Conservation (phyloP, 2,329 filamentous ascomycete genomes). For the Fusarium transvaalense region DNA sequence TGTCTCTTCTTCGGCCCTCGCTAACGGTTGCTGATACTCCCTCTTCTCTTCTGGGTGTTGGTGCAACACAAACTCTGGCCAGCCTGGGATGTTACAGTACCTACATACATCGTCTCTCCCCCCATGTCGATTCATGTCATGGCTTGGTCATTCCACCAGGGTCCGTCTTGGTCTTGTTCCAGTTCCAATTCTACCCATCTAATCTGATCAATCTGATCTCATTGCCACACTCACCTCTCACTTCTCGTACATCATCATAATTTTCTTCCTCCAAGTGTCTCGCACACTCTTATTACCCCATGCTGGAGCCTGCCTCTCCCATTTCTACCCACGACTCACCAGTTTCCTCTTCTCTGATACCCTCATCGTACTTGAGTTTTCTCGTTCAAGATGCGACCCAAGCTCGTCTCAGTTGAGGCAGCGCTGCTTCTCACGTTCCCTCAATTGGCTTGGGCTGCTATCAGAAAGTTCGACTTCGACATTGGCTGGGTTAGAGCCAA, state of each 20-base stretch:
- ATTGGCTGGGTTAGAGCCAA: constrained; percentile 78
- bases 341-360: neutral
- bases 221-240: constrained; percentile 3
- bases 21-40: constrained; percentile 1
- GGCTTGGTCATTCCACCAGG: constrained; percentile 25
- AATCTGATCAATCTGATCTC: constrained; percentile 29
- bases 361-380: neutral
- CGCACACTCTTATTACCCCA: constrained; percentile 14
- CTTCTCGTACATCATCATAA: neutral
- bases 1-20: constrained; percentile 17
- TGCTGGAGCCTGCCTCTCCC: constrained; percentile 1
- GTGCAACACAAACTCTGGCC: constrained; percentile 15
- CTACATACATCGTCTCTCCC: constrained; percentile 4
- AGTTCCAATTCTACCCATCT: constrained; percentile 19
- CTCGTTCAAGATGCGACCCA: constrained; percentile 38
- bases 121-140: constrained; percentile 7
- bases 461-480: constrained; percentile 73
- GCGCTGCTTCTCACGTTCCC: constrained; percentile 38
- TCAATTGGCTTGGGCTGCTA: constrained; percentile 52
- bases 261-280: neutral
- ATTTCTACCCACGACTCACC: too few species aligned
- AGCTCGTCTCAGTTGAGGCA: constrained; percentile 25
- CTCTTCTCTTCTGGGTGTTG: constrained; percentile 14
- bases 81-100: constrained; percentile 5
- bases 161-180: neutral